phyloP scores from a whole-genome alignment of 345 rosid species.

The Erucastrum elatum region DNA sequence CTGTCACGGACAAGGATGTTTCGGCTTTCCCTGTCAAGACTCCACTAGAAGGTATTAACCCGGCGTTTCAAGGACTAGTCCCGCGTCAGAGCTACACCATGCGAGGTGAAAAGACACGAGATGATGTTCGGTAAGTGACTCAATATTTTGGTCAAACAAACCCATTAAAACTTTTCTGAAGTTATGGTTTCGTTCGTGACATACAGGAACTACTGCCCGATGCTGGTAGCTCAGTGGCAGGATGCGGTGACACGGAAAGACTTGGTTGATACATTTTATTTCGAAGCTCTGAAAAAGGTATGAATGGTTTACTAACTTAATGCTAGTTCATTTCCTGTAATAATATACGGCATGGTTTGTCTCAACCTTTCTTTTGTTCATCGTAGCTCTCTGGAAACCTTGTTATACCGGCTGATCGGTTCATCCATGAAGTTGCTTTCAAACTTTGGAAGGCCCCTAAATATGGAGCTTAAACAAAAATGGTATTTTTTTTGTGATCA shows the following conservation, averaged over 20 bases:
- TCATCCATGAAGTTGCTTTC: constrained; percentile 93
- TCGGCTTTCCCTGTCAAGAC: constrained; percentile 45
- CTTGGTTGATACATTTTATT: constrained; percentile 58
- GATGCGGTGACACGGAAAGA: constrained; percentile 84
- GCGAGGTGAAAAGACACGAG: constrained; percentile 68
- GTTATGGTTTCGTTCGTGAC: constrained; percentile 24
- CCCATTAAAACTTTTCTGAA: neutral
- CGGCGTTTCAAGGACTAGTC: constrained; percentile 47
- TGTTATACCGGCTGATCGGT: constrained; percentile 85
- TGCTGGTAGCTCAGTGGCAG: constrained; percentile 90
- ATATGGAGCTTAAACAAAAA: constrained; percentile 68
- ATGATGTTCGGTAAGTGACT: constrained; percentile 66
- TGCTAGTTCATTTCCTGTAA: neutral
- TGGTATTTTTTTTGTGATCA: constrained; percentile 16
- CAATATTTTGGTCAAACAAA: neutral
- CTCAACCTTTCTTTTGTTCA: neutral
- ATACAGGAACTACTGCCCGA: constrained; percentile 73
- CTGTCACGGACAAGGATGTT: constrained; percentile 43
- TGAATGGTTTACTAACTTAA: neutral
- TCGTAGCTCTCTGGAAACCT: constrained; percentile 70
- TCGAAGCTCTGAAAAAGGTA: constrained; percentile 75
- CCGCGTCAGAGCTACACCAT: constrained; percentile 85
- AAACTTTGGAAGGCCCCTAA: constrained; percentile 99
- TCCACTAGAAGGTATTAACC: constrained; percentile 34
- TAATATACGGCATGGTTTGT: neutral